Conservation (phyloP, 345 rosid genomes). For the Passiflora organensis region DNA sequence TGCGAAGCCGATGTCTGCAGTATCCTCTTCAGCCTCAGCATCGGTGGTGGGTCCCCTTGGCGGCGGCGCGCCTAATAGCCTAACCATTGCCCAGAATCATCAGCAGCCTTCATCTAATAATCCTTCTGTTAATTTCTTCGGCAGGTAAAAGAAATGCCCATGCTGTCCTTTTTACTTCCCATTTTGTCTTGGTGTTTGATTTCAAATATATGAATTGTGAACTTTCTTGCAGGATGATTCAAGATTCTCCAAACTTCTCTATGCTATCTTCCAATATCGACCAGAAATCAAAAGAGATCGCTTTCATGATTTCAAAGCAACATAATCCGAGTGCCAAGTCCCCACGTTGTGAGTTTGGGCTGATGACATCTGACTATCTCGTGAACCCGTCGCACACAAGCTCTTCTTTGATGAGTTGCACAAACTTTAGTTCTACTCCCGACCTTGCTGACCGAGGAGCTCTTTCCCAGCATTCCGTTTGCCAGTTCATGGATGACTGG, state of each 20-base stretch:
- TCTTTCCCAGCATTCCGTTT: conserved; percentile 39
- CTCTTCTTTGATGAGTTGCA: conserved; percentile 25
- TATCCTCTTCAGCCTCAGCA: conserved; percentile 20
- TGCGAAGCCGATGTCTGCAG: conserved; percentile 27
- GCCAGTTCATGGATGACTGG: conserved; percentile 65
- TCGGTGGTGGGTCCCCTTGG: conserved; percentile 24
- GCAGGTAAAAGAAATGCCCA: no score
- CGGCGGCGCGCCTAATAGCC: conserved; percentile 37
- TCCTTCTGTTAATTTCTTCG: conserved; percentile 14
- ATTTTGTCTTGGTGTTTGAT: background rate
- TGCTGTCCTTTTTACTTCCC: no score
- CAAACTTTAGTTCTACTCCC: conserved; percentile 36
- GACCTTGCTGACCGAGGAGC: conserved; percentile 30
- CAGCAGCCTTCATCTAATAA: conserved; percentile 36
- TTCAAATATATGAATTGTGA: background rate
- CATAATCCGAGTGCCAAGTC: conserved; percentile 24
- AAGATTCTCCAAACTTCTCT: conserved; percentile 27
- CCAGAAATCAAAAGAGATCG: conserved; percentile 32
- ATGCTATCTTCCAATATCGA: conserved; percentile 21
- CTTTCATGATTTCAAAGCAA: conserved; percentile 32
- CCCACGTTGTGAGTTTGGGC: conserved; percentile 32
- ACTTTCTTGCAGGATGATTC: conserved; percentile 39
- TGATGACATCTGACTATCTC: conserved; percentile 39
- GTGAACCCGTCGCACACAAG: conserved; percentile 37
- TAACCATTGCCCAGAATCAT: conserved; percentile 32